Base-by-base conservation (phyloP, 352 stramenopile genomes). In the Pythium plurisporium region DNA sequence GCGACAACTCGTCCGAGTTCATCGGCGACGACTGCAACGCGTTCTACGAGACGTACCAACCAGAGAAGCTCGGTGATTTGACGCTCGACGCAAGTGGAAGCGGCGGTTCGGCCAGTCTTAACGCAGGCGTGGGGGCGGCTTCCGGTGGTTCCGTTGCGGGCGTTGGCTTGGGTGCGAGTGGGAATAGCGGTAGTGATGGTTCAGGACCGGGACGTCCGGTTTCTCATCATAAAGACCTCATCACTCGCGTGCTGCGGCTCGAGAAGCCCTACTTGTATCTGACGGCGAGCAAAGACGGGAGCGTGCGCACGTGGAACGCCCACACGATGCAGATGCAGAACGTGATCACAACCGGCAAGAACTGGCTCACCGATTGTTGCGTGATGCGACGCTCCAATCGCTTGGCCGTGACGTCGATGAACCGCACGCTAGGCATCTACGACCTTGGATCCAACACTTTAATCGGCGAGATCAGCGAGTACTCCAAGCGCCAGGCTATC, bases 301-400 rank as follows among this genome's bases (percentile, higher is more conserved):
- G 70, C 23, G 73, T 91, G 1, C 74, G 79, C 8, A 91, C 81
- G 23, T 91, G 81, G 81, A 91, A 82, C 62, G 69, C 69, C 2
- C 76, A 85, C 49, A 88, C 79, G 17, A 62, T 91, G 48, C 73
- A 73, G 29, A 76, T 79, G 12, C 81, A 89, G 66, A 79, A 67
- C 34, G 65, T 81, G 9, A 55, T 91, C 22, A 70, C 77, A 12
- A 89, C 75, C 7, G 75, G 78, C 12, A 81, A 81, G 41, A 82
- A 91, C 63, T 92, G 82, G 82, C 66, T 94, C 37, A 92, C 82
- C 0, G 80, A 91, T 51, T 84, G 72, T 51, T 84, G 74, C 37
- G 73, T 89, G 46, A 94, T 94, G 84, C 79, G 80, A 41, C 72
- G 77, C 22, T 91, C 78, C 9, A 92, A 94, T 54, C 80, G 82